Conservation (phyloP, 257 asterid genomes). For the Henckelia pumila region DNA sequence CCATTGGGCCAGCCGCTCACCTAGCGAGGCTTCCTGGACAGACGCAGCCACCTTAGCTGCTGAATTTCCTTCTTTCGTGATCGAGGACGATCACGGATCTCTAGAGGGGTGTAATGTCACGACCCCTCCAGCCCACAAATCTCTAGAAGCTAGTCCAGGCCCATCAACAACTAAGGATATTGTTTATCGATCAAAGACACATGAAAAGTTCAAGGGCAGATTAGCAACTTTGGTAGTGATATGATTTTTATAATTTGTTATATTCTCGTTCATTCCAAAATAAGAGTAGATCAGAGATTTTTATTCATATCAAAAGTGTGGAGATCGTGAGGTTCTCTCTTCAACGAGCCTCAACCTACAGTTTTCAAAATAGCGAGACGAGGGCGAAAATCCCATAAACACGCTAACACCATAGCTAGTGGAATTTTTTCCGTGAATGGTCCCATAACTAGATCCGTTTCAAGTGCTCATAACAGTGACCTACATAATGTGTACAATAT, state of each 20-base stretch:
- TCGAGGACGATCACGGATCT: no score
- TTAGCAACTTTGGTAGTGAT: not conserved
- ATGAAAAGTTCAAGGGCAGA: not conserved
- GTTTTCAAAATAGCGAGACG: not conserved
- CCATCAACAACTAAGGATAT: not conserved
- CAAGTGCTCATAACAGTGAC: no score
- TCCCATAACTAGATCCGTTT: not conserved
- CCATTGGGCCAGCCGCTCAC: no score
- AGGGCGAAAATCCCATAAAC: not conserved
- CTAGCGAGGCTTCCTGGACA: no score
- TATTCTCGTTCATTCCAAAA: not conserved
- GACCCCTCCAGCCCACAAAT: not conserved
- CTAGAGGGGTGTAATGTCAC: no score
- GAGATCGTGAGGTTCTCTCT: not conserved
- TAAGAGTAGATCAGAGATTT: no score
- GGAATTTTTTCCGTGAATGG: not conserved
- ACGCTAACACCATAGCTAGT: not conserved
- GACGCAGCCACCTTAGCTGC: no score
- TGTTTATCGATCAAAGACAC: not conserved
- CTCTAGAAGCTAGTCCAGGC: not conserved
- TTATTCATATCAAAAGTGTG: not conserved
- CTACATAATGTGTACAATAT: no score
- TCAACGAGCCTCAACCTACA: not conserved
- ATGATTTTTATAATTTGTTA: not conserved
- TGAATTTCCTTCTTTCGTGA: no score